A percentile compares a stretch with the other conserved stretches of the same genome.
Evolutionary conservation across 257 asterid species (phyloP).

Genomic region (Parsonsia alboflavescens): DNA sequence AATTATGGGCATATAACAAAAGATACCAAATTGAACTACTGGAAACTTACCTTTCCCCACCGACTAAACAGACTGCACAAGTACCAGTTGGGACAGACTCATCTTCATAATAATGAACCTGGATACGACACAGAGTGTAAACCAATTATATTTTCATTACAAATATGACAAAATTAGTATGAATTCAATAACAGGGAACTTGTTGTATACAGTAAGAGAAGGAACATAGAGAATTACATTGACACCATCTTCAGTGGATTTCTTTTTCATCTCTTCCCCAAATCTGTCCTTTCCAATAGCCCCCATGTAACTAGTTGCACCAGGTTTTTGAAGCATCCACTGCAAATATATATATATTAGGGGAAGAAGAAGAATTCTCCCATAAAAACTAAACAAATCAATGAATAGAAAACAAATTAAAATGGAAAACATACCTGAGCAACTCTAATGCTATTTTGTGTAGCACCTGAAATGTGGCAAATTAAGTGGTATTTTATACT

Average conservation of each 20-base stretch:
- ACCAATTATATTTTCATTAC: neutral
- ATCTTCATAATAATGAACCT: constrained; percentile 91
- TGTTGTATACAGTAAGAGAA: constrained; percentile 2
- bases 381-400: neutral
- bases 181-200: neutral
- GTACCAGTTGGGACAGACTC: constrained; percentile 84
- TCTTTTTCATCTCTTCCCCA: constrained; percentile 89
- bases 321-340: constrained; percentile 63
- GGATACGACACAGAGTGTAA: neutral
- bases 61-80: constrained; percentile 85
- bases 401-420: constrained; percentile 6
- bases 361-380: constrained; percentile 8
- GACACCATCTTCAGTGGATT: constrained; percentile 66
- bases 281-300: constrained; percentile 67
- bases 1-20: neutral
- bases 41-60: constrained; percentile 76
- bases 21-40: too few species aligned
- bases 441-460: constrained; percentile 92
- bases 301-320: constrained; percentile 79
- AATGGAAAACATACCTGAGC: constrained; percentile 60
- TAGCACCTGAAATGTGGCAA: constrained; percentile 60
- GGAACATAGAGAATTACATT: constrained; percentile 38
- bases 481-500: constrained; percentile 1
- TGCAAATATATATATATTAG: constrained; percentile 6
- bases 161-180: neutral